Conservation (phyloP, 805 yeast genomes). For the Myxozyma kluyveri region DNA sequence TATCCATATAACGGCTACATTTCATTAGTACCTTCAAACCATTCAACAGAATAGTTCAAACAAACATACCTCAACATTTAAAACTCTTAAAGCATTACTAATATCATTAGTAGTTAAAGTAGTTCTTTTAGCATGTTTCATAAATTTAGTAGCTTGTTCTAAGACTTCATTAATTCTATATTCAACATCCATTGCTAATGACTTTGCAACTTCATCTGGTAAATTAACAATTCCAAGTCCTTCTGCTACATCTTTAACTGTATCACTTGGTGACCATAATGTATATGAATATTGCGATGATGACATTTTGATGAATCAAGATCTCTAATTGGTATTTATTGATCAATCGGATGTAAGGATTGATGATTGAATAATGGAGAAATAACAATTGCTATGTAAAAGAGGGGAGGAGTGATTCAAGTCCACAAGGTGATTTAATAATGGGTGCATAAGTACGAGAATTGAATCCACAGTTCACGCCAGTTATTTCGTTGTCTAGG, state of each 20-base stretch:
- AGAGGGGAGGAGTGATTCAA: too few relatives aligned
- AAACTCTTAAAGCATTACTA: slow-evolving; percentile 71
- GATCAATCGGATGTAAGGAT: not conserved
- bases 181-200: slow-evolving; percentile 98
- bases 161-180: slow-evolving; percentile 91
- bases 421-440: too few relatives aligned
- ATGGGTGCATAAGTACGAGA: too few relatives aligned
- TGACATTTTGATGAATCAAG: slow-evolving; percentile 1
- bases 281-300: slow-evolving; percentile 25
- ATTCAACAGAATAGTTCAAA: too few relatives aligned
- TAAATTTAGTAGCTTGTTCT: slow-evolving; percentile 93
- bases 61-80: slow-evolving; percentile 82
- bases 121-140: slow-evolving; percentile 88
- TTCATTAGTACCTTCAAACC: not conserved
- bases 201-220: slow-evolving; percentile 89
- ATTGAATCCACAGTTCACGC: too few relatives aligned
- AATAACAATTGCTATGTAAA: not conserved
- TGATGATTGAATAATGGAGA: not conserved
- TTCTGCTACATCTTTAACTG: slow-evolving; percentile 95
- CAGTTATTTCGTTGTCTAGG: too few relatives aligned
- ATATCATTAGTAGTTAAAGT: slow-evolving; percentile 78
- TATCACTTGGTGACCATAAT: slow-evolving; percentile 51
- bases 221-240: slow-evolving; percentile 70
- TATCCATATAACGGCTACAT: slow-evolving; percentile 43
- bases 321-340: too few relatives aligned